Conservation (phyloP, 164 flowering plant genomes). For the Amborella trichopoda region DNA sequence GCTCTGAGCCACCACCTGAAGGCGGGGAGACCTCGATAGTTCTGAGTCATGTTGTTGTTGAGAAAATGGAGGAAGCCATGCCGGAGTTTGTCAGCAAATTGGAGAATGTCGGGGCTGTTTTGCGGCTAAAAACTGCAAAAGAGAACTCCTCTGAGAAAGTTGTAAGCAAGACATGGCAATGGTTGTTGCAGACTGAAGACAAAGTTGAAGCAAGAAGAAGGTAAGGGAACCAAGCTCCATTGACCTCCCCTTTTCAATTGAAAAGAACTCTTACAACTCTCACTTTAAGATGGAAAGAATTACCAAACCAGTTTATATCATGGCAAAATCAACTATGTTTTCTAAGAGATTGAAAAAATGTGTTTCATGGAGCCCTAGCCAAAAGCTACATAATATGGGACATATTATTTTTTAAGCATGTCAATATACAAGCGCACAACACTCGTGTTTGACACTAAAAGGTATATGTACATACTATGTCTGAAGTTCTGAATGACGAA, state of each 20-base stretch:
- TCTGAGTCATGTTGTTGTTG: slow-evolving; percentile 2
- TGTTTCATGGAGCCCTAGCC: neutral
- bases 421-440: no score
- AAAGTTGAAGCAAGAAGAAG: slow-evolving; percentile 2
- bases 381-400: neutral
- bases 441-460: no score
- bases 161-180: slow-evolving; percentile 3
- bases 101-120: neutral
- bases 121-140: neutral
- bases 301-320: neutral
- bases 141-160: neutral
- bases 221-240: neutral
- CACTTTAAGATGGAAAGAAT: neutral
- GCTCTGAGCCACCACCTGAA: slow-evolving; percentile 3
- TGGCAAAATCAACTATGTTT: neutral
- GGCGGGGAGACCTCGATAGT: slow-evolving; percentile 7
- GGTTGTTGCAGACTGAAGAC: slow-evolving; percentile 1
- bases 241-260: neutral
- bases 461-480: no score
- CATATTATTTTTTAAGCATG: no score
- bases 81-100: slow-evolving; percentile 3
- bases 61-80: slow-evolving; percentile 4
- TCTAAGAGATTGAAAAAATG: neutral
- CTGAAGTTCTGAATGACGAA: neutral
- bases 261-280: neutral